Evolutionary conservation across 2,329 filamentous ascomycete species (phyloP).

Genomic region (Myriosclerotinia curreyana): DNA sequence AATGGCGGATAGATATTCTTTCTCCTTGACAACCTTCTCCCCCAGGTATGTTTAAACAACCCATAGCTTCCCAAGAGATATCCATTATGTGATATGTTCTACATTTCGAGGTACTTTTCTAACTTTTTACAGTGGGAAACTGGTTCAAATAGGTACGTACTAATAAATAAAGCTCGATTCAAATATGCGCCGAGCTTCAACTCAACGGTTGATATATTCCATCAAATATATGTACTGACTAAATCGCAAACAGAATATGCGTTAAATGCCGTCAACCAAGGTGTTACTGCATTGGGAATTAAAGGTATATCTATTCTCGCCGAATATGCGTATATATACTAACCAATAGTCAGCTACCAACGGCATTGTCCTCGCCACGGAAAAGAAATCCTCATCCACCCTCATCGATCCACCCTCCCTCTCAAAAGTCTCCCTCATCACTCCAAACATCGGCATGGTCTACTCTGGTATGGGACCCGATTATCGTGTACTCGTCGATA

Average conservation of each 20-base stretch:
- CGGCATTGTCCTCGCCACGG: slow-evolving; percentile 96
- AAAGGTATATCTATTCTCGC: slow-evolving; percentile 63
- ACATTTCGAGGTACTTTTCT: slow-evolving; percentile 26
- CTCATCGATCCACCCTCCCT: slow-evolving; percentile 93
- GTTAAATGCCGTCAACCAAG: slow-evolving; percentile 97
- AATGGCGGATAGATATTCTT: slow-evolving; percentile 99
- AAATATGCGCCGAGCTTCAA: slow-evolving; percentile 19
- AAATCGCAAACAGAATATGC: slow-evolving; percentile 75
- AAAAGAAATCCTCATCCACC: slow-evolving; percentile 98
- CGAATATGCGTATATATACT: neutral
- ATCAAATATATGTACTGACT: slow-evolving; percentile 27
- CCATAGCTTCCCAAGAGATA: slow-evolving; percentile 27
- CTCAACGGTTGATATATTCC: slow-evolving; percentile 22
- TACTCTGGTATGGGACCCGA: slow-evolving; percentile 99
- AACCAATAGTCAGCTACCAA: slow-evolving; percentile 70
- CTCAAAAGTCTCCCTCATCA: slow-evolving; percentile 96
- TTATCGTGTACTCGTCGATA: slow-evolving; percentile 96
- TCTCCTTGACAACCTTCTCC: slow-evolving; percentile 99
- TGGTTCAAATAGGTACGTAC: slow-evolving; percentile 88
- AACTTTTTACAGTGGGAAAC: slow-evolving; percentile 71
- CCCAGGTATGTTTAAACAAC: slow-evolving; percentile 70
- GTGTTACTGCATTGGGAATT: slow-evolving; percentile 96
- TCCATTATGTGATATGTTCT: slow-evolving; percentile 23
- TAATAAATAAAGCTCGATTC: slow-evolving; percentile 11
- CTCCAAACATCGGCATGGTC: slow-evolving; percentile 99